Percentiles rank a stretch among this genome's conserved stretches.
Conservation (phyloP, 805 yeast genomes). For the Spathaspora boniae region DNA sequence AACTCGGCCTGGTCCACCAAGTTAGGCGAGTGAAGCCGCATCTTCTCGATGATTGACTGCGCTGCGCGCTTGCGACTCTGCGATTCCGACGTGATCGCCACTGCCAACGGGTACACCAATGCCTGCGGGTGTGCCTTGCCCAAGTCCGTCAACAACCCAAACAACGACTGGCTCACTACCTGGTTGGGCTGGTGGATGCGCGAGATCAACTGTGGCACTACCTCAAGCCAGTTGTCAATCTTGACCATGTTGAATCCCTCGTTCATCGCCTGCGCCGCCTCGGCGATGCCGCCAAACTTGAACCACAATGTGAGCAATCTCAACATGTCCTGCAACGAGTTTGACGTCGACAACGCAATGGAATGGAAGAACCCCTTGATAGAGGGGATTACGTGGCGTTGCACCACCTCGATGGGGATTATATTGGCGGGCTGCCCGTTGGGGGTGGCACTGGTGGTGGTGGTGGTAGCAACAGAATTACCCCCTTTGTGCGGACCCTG, state of each 20-base stretch:
- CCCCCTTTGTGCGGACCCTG: conserved; percentile 7
- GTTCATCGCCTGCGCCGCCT: conserved; percentile 83
- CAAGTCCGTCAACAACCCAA: conserved; percentile 76
- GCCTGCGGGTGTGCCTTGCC: conserved; percentile 98
- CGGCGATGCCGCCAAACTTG: conserved; percentile 89
- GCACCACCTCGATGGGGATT: conserved; percentile 55
- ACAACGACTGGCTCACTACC: conserved; percentile 72
- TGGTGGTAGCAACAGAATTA: conserved; percentile 18
- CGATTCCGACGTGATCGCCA: conserved; percentile 92
- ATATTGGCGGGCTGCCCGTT: conserved; percentile 14
- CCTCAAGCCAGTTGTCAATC: conserved; percentile 93
- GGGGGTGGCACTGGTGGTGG: conserved; percentile 14
- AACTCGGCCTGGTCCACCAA: conserved; percentile 90
- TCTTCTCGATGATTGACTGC: conserved; percentile 80
- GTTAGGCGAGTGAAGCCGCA: conserved; percentile 81
- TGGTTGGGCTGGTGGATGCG: conserved; percentile 95
- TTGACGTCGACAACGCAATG: conserved; percentile 79
- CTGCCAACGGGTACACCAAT: conserved; percentile 89
- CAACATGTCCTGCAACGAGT: conserved; percentile 88
- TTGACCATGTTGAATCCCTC: conserved; percentile 89
- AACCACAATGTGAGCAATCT: conserved; percentile 92
- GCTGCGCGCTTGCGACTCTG: conserved; percentile 90
- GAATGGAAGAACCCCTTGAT: conserved; percentile 95
- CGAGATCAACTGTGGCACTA: conserved; percentile 91
- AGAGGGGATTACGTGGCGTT: conserved; percentile 92